A percentile compares a stretch with the other conserved stretches of the same genome.
phyloP scores from a whole-genome alignment of 129 eudicot genomes.

The Helianthus tuberosus region DNA sequence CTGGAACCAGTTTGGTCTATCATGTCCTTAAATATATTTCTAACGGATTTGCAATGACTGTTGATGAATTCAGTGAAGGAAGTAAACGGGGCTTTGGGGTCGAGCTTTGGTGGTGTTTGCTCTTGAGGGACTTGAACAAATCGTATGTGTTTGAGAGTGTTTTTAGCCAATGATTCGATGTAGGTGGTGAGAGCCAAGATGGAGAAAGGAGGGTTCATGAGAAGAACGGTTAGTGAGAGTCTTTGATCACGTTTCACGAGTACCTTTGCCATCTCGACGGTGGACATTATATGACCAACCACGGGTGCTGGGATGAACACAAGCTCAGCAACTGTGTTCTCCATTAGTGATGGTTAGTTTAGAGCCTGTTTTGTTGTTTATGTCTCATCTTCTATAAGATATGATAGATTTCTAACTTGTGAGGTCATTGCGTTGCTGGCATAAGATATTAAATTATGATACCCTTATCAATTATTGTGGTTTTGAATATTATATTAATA shows the following conservation, averaged over 20 bases:
- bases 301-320: conserved; percentile 45
- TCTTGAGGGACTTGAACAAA: too few relatives aligned
- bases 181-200: conserved; percentile 11
- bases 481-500: too few relatives aligned
- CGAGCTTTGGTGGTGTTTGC: neutral
- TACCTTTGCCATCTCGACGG: conserved; percentile 37
- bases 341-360: neutral
- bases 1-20: neutral
- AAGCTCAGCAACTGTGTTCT: conserved; percentile 20
- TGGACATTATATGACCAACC: conserved; percentile 40
- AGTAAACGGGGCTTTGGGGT: neutral
- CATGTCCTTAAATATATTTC: conserved; percentile 4
- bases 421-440: neutral
- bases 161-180: conserved; percentile 17
- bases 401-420: neutral
- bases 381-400: neutral
- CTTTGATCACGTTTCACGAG: conserved; percentile 30
- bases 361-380: neutral
- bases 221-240: conserved; percentile 29
- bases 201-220: conserved; percentile 24
- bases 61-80: conserved; percentile 21
- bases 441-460: too few relatives aligned
- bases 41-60: conserved; percentile 18
- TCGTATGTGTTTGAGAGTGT: conserved; percentile 2
- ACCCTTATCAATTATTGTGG: too few relatives aligned